Evolutionary conservation across 164 flowering plant genomes (phyloP).

Genomic region (Magnolia changhungtana): DNA sequence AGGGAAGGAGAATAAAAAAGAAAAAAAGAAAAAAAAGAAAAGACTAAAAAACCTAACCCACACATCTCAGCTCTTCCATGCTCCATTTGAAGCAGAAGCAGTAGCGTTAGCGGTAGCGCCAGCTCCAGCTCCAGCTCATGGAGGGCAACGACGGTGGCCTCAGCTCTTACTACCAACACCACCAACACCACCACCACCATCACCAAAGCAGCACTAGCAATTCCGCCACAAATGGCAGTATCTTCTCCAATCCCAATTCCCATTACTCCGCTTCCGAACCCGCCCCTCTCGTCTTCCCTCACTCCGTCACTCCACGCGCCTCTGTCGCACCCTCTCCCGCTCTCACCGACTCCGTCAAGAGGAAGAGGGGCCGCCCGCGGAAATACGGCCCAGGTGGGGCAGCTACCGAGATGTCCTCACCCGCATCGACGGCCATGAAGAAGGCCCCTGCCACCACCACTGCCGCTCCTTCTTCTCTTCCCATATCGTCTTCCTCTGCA

Average conservation of each 20-base stretch:
- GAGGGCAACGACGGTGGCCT: background rate
- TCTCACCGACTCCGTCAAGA: background rate
- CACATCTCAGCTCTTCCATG: background rate
- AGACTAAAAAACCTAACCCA: background rate
- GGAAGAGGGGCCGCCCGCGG: constrained; percentile 13
- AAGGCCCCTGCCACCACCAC: background rate
- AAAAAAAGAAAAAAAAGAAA: no score
- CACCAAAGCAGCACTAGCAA: no score
- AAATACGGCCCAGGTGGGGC: constrained; percentile 7
- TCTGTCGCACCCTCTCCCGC: background rate
- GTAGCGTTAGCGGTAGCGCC: no score
- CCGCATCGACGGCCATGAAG: background rate
- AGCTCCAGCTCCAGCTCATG: background rate
- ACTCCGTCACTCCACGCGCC: background rate
- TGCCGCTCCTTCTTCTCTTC: background rate
- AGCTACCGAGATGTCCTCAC: background rate
- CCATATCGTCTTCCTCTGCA: background rate
- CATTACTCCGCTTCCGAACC: background rate
- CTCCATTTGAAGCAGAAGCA: background rate
- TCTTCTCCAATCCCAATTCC: background rate
- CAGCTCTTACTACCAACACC: background rate
- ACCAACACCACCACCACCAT: background rate
- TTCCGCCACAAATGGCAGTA: background rate
- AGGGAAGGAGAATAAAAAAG: no score
- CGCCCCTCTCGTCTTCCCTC: background rate